These are phyloP conservation scores for Termitomyces sp. DNA, from an alignment of 768 basidiomycete species.

Conservation along the genomic window DNA sequence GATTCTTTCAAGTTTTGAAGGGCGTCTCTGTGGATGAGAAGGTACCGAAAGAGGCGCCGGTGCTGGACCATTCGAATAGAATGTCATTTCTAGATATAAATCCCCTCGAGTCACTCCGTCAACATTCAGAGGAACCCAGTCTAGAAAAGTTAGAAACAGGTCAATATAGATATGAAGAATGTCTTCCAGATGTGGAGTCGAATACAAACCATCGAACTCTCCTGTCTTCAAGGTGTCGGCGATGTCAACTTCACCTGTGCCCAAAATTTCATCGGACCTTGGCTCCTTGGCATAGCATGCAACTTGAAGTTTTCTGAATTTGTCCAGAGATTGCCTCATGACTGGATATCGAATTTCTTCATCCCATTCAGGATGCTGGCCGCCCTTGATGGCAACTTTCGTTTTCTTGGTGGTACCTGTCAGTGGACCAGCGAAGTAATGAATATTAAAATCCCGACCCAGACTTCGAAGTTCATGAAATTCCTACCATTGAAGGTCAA, in stretches of 20 bases:
- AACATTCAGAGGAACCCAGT: conserved; percentile 33
- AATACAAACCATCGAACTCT: conserved; percentile 82
- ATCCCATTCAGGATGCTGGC: conserved; percentile 94
- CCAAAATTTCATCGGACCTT: conserved; percentile 69
- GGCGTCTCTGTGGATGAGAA: conserved; percentile 30
- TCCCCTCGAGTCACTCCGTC: conserved; percentile 72
- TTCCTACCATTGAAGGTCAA: conserved; percentile 49
- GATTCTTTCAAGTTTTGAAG: conserved; percentile 54
- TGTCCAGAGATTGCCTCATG: conserved; percentile 48
- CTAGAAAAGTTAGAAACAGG: conserved; percentile 12
- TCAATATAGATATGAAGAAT: background rate
- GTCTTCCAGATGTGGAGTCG: background rate
- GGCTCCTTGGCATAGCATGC: conserved; percentile 81
- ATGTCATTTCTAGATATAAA: conserved; percentile 91
- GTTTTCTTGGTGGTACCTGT: conserved; percentile 65
- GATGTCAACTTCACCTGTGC: conserved; percentile 73
- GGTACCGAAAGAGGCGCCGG: conserved; percentile 28
- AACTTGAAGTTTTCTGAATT: conserved; percentile 62
- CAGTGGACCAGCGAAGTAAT: background rate
- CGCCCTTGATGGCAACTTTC: conserved; percentile 75
- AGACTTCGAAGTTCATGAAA: background rate
- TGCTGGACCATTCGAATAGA: conserved; percentile 70
- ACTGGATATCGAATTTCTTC: conserved; percentile 80
- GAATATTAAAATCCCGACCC: background rate
- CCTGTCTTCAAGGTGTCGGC: conserved; percentile 77